phyloP scores from a whole-genome alignment of 164 flowering plant species.

The Umbilicus rupestris region DNA sequence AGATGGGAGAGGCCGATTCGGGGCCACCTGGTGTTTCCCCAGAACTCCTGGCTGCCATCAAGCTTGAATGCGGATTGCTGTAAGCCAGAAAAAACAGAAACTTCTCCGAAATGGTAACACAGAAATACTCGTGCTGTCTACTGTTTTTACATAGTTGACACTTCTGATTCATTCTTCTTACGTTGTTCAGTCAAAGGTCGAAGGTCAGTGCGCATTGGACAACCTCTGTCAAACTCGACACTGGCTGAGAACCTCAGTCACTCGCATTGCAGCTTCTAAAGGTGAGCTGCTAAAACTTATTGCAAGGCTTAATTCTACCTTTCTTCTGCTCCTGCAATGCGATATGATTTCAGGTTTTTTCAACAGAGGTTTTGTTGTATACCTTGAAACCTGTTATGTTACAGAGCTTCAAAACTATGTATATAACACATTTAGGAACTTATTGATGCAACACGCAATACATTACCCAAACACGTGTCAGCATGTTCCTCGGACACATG shows the following conservation, averaged over 20 bases:
- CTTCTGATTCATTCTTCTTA: not conserved
- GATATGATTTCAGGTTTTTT: not conserved
- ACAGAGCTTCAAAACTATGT: no score
- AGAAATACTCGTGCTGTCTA: not conserved
- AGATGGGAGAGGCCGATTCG: constrained; percentile 7
- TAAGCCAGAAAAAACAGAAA: constrained; percentile 9
- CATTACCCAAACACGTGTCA: not conserved
- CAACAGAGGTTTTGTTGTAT: no score
- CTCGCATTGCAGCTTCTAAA: not conserved
- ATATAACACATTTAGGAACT: no score
- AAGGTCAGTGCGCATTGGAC: no score
- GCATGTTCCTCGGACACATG: not conserved
- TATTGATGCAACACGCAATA: not conserved
- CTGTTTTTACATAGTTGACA: no score
- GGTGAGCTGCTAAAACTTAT: not conserved
- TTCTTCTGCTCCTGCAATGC: not conserved
- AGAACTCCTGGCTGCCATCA: constrained; percentile 72
- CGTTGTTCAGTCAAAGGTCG: not conserved
- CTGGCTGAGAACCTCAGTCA: not conserved
- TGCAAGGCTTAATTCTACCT: not conserved
- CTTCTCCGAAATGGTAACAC: not conserved
- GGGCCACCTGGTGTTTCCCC: constrained; percentile 37
- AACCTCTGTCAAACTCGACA: not conserved
- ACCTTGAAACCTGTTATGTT: no score
- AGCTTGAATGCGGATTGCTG: constrained; percentile 70